Evolutionary conservation across 2,329 filamentous ascomycete species (phyloP).

Genomic region (Tothia fuscella): DNA sequence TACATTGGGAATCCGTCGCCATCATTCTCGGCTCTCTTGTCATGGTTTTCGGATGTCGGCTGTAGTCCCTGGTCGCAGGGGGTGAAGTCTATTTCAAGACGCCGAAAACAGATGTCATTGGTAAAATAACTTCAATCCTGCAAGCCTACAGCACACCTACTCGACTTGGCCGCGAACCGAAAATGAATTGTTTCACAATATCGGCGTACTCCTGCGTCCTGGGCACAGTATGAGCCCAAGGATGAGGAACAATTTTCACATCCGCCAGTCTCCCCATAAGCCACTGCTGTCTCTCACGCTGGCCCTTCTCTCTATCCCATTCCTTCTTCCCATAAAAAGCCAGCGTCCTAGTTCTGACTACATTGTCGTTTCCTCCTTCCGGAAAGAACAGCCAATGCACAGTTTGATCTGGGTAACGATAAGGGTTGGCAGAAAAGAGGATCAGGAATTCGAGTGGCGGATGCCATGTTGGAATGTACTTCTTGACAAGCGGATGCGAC

Average conservation of each 20-base stretch:
- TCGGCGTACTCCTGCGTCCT: background rate
- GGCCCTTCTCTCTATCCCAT: background rate
- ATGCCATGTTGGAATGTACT: conserved; percentile 4
- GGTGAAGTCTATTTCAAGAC: too few species aligned
- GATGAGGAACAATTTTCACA: background rate
- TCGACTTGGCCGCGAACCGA: background rate
- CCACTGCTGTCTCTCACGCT: background rate
- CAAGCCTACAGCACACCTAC: background rate
- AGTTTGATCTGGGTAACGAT: conserved; percentile 1
- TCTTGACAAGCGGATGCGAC: conserved; percentile 2
- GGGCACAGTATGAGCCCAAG: conserved; percentile 7
- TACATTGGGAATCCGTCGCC: too few species aligned
- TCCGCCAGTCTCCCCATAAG: background rate
- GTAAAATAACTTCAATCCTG: too few species aligned
- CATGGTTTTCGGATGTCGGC: too few species aligned
- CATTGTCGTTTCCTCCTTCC: background rate
- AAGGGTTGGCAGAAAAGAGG: conserved; percentile 8
- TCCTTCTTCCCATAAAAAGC: conserved; percentile 7
- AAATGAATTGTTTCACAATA: background rate
- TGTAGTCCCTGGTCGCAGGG: too few species aligned
- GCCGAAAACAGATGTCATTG: too few species aligned
- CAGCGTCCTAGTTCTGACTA: conserved; percentile 3
- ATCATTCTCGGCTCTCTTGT: too few species aligned
- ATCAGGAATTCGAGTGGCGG: conserved; percentile 6
- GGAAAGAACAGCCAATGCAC: conserved; percentile 6